Conservation (phyloP, 1,284 basidiomycete genomes). For the Trametes sp. region DNA sequence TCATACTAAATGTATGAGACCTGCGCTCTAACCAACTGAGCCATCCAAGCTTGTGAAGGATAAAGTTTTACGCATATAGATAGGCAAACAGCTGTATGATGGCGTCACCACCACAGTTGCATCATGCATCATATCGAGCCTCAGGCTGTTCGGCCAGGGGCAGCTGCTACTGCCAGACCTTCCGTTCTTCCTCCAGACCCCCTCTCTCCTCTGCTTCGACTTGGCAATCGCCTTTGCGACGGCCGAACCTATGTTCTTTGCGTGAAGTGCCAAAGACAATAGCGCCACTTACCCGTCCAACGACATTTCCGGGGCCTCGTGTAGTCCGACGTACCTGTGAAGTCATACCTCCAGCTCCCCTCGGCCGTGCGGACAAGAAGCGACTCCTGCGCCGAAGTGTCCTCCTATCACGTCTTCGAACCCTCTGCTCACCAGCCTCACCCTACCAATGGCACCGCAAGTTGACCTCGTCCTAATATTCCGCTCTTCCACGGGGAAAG, state of each 20-base stretch:
- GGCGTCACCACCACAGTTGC: conserved; percentile 9
- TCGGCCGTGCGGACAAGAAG: not conserved
- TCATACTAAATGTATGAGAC: conserved; percentile 30
- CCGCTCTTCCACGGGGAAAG: conserved; percentile 56
- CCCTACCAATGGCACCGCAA: conserved; percentile 49
- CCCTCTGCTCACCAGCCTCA: not conserved
- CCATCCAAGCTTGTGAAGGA: conserved; percentile 28
- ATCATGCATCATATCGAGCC: not conserved
- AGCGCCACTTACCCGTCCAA: conserved; percentile 10
- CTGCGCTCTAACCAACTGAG: conserved; percentile 36
- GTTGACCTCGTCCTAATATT: conserved; percentile 80
- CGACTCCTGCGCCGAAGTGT: not conserved
- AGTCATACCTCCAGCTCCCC: conserved; percentile 23
- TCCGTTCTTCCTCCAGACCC: too few species aligned
- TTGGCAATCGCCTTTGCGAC: too few species aligned
- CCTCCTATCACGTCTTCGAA: conserved; percentile 10
- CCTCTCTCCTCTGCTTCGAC: not conserved
- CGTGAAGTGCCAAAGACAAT: not conserved
- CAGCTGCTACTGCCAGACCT: too few species aligned
- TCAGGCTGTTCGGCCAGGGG: not conserved
- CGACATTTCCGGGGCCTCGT: conserved; percentile 26
- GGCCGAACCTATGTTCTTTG: not conserved
- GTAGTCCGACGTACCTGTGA: conserved; percentile 27
- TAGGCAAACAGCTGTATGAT: not conserved
- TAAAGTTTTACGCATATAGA: not conserved